Base-by-base conservation (phyloP, 306 rosid species). In the Datisca glomerata region DNA sequence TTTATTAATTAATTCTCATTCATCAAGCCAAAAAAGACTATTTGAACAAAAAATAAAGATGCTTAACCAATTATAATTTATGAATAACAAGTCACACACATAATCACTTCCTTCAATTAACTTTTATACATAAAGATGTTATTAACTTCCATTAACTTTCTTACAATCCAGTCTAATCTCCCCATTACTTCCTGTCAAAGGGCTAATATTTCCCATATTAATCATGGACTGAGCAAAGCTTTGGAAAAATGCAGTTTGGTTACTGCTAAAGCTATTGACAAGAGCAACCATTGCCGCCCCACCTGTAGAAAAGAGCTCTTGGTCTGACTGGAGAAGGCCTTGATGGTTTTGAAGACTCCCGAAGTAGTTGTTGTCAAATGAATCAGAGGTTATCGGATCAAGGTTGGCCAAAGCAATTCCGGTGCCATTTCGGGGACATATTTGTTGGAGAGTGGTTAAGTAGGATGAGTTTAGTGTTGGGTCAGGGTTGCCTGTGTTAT, bases 131-230 rank as follows among this genome's bases (percentile, higher is more conserved):
- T n/a, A n/a, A 8, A 25, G 31, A 4, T 25, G 31, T 25, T 8
- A 8, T 35, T 14, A 10, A 13, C 15, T 13, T 35, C 14, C 15
- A 35, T 35, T 35, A 28, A 28, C 40, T 14, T 35, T 35, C 40
- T 35, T 35, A 35, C 15, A 35, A 13, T 35, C 15, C 40, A 35
- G 12, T 9, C 15, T 35, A 10, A 35, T 35, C 15, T 13, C 40
- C 12, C 15, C 96, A 5, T 49, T 75, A 3, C 13, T 69, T 14
- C 75, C 85, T 0, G 76, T 75, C 18, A 69, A 57, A 0, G 81
- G 85, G 29, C 62, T 67, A 0, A 85, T 76, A 42, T 74, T 77
- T 2, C 85, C 96, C 93, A 85, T 80, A 4, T 77, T 85, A 9
- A 77, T 67, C 81, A 74, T 77, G 9, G 96, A 71, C 22, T 56